Base-by-base conservation (phyloP, 2,329 filamentous ascomycete species). In the Stachybotrys echinatus region DNA sequence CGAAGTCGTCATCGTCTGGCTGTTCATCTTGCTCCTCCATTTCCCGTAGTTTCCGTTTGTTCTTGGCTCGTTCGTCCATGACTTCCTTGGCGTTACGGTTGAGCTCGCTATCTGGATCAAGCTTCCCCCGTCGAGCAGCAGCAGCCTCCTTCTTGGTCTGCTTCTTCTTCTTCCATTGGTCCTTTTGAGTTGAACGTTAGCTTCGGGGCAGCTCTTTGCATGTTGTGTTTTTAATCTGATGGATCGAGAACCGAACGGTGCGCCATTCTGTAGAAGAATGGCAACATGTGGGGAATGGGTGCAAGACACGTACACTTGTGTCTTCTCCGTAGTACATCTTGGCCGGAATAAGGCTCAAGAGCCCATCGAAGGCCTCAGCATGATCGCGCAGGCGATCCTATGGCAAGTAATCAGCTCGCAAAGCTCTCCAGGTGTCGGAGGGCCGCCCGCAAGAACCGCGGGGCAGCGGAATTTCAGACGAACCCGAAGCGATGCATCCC, bases 131-230 rank as follows among this genome's bases (percentile, higher is more conserved):
- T 72, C 91, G 91, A 50, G 90, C 88, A 58, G 87, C 85, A 54
- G 84, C 83, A 52, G 89, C 89, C 69, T 96, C 81, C 68, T 90
- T 88, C 67, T 95, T 96, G 47, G 90, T 92, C 73, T 97, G 92
- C 75, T 97, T 97, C 73, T 94, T 95, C 65, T 87, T 87, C 67
- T 84, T 66, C 90, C 91, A 95, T 85, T 96, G 90, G 61, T 94
- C 88, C 90, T 95, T 63, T 54, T 57, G 47, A 48, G 43, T 31
- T 31, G 39, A 8, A 34, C 17, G 44, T 62, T 55, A 63, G 58
- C 45, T 46, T n/a, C n/a, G n/a, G n/a, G n/a, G n/a, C n/a, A n/a
- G n/a, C n/a, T n/a, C 45, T 45, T 43, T 38, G 20, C 49, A 18
- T 31, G 39, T 52, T 20, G 42, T n/a, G n/a, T n/a, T n/a, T n/a